Evolutionary conservation across 2,329 filamentous ascomycete genomes (phyloP), one percentile per base, ranked within the genome.

Genomic region (Atkinsonella texensis): DNA sequence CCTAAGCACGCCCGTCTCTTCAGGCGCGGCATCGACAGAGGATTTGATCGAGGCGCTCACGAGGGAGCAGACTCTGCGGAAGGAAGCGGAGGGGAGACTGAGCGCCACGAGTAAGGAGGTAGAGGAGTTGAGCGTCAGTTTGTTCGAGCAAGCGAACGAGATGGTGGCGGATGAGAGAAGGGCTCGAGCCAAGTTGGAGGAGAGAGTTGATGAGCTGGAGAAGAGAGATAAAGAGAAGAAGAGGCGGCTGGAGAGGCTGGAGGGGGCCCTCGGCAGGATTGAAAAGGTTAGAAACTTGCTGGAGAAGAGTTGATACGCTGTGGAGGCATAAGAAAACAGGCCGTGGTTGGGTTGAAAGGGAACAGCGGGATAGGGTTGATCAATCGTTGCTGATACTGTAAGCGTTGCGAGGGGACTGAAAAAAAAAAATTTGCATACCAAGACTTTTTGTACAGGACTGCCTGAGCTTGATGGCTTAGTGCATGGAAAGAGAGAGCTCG

Each of bases 81-180:
- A 76, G 40, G 79, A 81, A 49, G 87, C 87, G 1, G 87, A 93
- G 68, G 76, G 77, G 48, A 77, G 79, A 55, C 71, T 88, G 18
- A 75, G 74, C 56, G 77, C 81, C 48, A 84, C 86, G 48, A 83
- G 79, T 60, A 74, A 72, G 12, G 87, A 93, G 70, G 77, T 91
- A 18, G 87, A 91, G 68, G 87, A 93, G 68, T 71, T 93, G 56
- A 87, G 79, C 61, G 84, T 79, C 18, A 78, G 77, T 48, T 70
- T 93, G 50, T 93, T 93, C 65, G 82, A 87, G 69, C 83, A 90
- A 70, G 87, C 87, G 49, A 93, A 93, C 65, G 82, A 89, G 68
- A 93, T 93, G 87, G 87, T 93, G 18, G 86, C 87, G 2, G 74
- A 77, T 17, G 87, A 93, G 72, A 73, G 87, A 43, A 76, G 80